Conservation (phyloP, 768 basidiomycete genomes). For the Leccinellum rugosiceps region DNA sequence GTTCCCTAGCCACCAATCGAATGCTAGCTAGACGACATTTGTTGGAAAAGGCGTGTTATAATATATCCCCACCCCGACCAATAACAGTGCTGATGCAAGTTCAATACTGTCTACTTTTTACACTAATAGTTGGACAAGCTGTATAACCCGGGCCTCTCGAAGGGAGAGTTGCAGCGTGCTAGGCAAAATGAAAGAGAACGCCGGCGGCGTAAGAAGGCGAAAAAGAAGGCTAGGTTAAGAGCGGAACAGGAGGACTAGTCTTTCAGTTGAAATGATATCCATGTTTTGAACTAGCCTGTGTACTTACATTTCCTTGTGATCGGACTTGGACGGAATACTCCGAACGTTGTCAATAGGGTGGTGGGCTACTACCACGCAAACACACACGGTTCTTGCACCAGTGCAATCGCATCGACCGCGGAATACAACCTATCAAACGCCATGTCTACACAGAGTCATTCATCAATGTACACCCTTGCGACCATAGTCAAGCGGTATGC, state of each 20-base stretch:
- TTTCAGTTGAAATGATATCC: neutral
- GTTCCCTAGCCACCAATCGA: slow-evolving; percentile 78
- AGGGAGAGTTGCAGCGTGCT: slow-evolving; percentile 62
- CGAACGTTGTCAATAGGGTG: slow-evolving; percentile 10
- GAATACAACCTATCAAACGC: neutral
- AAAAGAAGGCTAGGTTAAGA: slow-evolving; percentile 52
- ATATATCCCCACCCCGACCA: slow-evolving; percentile 18
- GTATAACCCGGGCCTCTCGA: slow-evolving; percentile 74
- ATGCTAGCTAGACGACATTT: slow-evolving; percentile 70
- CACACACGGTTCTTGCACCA: neutral
- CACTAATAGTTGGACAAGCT: slow-evolving; percentile 61
- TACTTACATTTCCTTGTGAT: neutral
- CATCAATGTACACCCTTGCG: slow-evolving; percentile 68
- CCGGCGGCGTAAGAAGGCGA: slow-evolving; percentile 73
- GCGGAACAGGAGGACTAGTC: slow-evolving; percentile 20
- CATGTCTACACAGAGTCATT: slow-evolving; percentile 35
- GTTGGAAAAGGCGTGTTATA: slow-evolving; percentile 66
- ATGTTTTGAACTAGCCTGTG: neutral
- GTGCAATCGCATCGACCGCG: neutral
- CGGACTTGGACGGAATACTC: slow-evolving; percentile 19
- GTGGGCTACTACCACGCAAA: neutral
- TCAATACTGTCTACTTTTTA: slow-evolving; percentile 1
- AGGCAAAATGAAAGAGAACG: slow-evolving; percentile 76
- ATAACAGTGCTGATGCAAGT: slow-evolving; percentile 17
- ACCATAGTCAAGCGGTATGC: slow-evolving; percentile 82